Percentiles rank a stretch among this genome's conserved stretches.
phyloP scores from a whole-genome alignment of 2,329 filamentous ascomycete genomes.

The Monilinia fructigena region DNA sequence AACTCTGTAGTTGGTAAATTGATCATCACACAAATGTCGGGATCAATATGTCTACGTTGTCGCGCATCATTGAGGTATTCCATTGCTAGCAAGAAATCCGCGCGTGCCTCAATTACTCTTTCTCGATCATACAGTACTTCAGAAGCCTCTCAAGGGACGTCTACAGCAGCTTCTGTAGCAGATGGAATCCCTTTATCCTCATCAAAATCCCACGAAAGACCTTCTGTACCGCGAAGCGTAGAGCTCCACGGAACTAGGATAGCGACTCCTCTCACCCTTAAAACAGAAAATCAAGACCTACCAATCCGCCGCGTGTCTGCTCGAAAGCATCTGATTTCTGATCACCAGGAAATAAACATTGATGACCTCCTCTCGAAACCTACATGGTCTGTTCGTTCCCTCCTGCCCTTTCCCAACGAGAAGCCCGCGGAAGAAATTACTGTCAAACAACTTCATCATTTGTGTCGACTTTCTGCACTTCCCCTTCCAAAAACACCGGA shows the following conservation, averaged over 20 bases:
- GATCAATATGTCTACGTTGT: constrained; percentile 29
- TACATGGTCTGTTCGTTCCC: constrained; percentile 78
- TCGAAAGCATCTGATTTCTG: neutral
- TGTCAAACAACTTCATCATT: constrained; percentile 70
- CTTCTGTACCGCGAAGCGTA: constrained; percentile 11
- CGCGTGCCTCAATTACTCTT: neutral
- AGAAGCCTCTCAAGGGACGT: neutral
- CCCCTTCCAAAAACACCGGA: constrained; percentile 62
- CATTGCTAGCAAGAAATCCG: neutral
- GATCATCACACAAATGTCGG: neutral
- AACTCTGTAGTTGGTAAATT: neutral
- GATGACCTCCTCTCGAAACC: constrained; percentile 63
- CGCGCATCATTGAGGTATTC: constrained; percentile 23
- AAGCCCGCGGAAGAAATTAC: constrained; percentile 45
- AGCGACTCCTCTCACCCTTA: neutral
- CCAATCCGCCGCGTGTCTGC: constrained; percentile 8
- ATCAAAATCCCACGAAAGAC: neutral
- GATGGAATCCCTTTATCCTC: neutral
- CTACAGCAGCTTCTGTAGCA: neutral
- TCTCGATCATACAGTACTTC: constrained; percentile 9
- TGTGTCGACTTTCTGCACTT: constrained; percentile 85
- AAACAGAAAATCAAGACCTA: constrained; percentile 10
- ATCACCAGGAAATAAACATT: constrained; percentile 24
- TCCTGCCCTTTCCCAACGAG: constrained; percentile 53
- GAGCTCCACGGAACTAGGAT: constrained; percentile 18